Evolutionary conservation across 2,329 filamentous ascomycete genomes (phyloP), one percentile per base, ranked within the genome.

Genomic region (Clarireedia sp.): DNA sequence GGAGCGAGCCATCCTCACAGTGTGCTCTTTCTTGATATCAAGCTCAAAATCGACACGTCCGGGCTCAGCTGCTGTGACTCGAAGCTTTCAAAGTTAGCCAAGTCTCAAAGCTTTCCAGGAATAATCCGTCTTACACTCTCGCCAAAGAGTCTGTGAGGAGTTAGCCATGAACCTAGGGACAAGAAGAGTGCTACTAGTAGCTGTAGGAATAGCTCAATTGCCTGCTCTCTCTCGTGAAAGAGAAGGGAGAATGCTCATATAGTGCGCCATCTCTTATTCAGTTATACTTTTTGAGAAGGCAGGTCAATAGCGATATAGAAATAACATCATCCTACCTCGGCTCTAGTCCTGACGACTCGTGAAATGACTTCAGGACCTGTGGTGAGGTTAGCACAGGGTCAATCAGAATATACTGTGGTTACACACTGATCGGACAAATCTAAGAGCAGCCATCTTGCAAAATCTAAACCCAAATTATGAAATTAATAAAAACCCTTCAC

Each of bases 301-400:
- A 33, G 17, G 19, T 21, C 9, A 1, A 33, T 19, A 5, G 10
- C 24, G 9, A 48, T 14, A 26, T 26, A 24, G 7, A 12, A n/a
- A 14, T 19, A 33, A 12, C 19, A 16, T 45, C 17, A 43, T 47
- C 73, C 65, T 68, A 95, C 91, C 88, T 87, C 69, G 90, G 90
- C 71, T 96, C 92, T 19, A 97, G 74, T 6, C 91, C 91, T 5
- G 90, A 96, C 61, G 89, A 87, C 50, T 63, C 66, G 58, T 68
- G 65, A 71, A 96, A 96, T 2, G 89, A 91, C 69, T 87, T 86
- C 76, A 90, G 80, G 47, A 95, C 89, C 89, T 94, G 48, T n/a
- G 12, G 41, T 70, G 62, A 58, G 24, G 33, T 56, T 41, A 55
- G 58, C 43, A 14, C 21, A 21, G 9, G 17, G 17, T 33, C 38